These are phyloP conservation scores for Chrysanthemum lavandulifolium DNA, from an alignment of 129 eudicot species.

Conservation along the genomic window DNA sequence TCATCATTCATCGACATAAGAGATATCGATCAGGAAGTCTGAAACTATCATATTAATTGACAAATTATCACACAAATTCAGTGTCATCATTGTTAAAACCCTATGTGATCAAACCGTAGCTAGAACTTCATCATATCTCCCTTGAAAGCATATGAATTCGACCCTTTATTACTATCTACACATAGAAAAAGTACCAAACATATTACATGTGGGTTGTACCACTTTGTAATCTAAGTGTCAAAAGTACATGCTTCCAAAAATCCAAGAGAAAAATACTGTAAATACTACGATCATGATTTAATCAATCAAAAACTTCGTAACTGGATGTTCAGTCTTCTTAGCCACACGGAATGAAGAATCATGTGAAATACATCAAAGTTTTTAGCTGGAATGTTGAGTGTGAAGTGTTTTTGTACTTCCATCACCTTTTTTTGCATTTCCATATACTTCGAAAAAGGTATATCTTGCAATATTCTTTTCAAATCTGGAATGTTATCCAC, in stretches of 20 bases:
- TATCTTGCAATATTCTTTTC: slow-evolving; percentile 46
- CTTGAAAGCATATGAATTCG: no score
- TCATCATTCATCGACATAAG: no score
- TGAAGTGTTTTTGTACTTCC: slow-evolving; percentile 61
- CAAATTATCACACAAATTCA: no score
- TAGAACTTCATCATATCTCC: no score
- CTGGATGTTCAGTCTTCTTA: slow-evolving; percentile 53
- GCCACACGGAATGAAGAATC: slow-evolving; percentile 87
- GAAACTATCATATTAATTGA: no score
- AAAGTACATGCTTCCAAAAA: background rate
- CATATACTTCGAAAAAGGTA: slow-evolving; percentile 44
- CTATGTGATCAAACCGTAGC: no score
- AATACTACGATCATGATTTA: background rate
- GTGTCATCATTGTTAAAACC: no score
- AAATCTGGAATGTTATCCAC: slow-evolving; percentile 54
- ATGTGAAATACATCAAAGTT: slow-evolving; percentile 64
- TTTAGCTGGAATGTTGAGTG: slow-evolving; percentile 56
- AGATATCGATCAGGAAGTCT: no score
- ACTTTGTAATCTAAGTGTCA: background rate
- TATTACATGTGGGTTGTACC: background rate
- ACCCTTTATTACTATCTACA: background rate
- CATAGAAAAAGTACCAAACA: background rate
- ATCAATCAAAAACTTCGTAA: slow-evolving; percentile 10
- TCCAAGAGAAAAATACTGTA: background rate
- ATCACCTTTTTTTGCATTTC: slow-evolving; percentile 46